Evolutionary conservation across 208 protist genomes (phyloP).

Genomic region (Strigomonas galati): DNA sequence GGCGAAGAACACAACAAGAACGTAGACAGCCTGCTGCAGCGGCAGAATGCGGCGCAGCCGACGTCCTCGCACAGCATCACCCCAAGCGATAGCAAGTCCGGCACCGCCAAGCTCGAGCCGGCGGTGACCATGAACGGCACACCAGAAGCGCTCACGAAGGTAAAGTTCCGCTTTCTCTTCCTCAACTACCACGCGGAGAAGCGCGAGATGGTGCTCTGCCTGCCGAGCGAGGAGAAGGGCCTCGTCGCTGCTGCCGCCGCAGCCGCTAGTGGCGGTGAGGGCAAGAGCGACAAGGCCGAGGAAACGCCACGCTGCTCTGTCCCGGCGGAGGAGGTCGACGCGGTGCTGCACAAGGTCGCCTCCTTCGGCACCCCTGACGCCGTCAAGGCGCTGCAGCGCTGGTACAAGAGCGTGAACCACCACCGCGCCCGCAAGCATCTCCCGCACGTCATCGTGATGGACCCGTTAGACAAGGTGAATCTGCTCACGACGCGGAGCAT

Average conservation of each 20-base stretch:
- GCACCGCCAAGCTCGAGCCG: not conserved
- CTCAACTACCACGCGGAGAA: constrained; percentile 49
- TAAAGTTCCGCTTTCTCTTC: constrained; percentile 40
- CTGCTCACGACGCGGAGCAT: constrained; percentile 49
- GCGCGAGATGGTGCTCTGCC: constrained; percentile 32
- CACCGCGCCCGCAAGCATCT: constrained; percentile 18
- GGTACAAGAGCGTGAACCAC: constrained; percentile 27
- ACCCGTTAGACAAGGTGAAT: constrained; percentile 48
- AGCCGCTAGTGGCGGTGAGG: not conserved
- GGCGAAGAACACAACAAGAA: constrained; percentile 31
- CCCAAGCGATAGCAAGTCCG: not conserved
- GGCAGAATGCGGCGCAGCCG: not conserved
- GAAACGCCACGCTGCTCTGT: not conserved
- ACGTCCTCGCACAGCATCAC: not conserved
- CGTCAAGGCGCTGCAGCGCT: constrained; percentile 36
- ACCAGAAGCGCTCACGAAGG: not conserved
- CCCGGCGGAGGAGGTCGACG: constrained; percentile 30
- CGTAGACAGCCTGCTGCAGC: constrained; percentile 9
- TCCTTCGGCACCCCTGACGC: constrained; percentile 46
- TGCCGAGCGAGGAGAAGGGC: constrained; percentile 5
- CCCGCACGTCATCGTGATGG: constrained; percentile 49
- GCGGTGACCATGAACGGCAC: not conserved
- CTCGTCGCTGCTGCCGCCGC: not conserved
- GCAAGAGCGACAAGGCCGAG: not conserved
- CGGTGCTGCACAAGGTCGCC: constrained; percentile 81